These are phyloP conservation scores for Carallia pectinifolia DNA, from an alignment of 345 rosid species.

Conservation along the genomic window DNA sequence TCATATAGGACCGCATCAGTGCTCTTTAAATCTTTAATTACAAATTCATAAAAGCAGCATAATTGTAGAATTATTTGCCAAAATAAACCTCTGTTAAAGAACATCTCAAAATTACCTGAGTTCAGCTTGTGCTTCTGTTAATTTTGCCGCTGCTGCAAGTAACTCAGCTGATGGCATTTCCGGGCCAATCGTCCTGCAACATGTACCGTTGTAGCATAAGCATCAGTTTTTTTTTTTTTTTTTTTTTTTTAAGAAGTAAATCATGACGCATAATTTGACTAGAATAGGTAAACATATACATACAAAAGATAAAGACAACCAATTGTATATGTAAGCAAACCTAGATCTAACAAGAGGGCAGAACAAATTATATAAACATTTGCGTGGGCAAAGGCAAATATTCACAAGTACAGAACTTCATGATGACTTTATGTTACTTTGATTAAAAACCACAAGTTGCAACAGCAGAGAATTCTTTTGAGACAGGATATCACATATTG, in stretches of 20 bases:
- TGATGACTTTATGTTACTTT: neutral
- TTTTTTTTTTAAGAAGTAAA: neutral
- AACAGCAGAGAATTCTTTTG: neutral
- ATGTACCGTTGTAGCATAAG: slow-evolving; percentile 11
- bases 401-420: neutral
- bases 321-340: neutral
- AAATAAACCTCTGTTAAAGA: slow-evolving; percentile 1
- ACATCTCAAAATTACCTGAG: slow-evolving; percentile 47
- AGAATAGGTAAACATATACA: too few relatives aligned
- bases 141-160: slow-evolving; percentile 91
- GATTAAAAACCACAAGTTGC: neutral
- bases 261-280: too few relatives aligned
- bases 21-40: neutral
- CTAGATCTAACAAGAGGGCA: neutral
- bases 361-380: neutral
- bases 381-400: neutral
- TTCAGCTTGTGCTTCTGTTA: slow-evolving; percentile 90
- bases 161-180: slow-evolving; percentile 93
- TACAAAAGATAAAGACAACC: neutral
- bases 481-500: neutral
- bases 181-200: slow-evolving; percentile 78
- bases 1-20: slow-evolving; percentile 4
- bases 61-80: neutral
- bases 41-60: neutral
- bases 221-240: neutral